Evolutionary conservation across 176 grass and related monocot species (phyloP), one percentile per base, ranked within the genome.

Genomic region (Rhynchospora pubera): DNA sequence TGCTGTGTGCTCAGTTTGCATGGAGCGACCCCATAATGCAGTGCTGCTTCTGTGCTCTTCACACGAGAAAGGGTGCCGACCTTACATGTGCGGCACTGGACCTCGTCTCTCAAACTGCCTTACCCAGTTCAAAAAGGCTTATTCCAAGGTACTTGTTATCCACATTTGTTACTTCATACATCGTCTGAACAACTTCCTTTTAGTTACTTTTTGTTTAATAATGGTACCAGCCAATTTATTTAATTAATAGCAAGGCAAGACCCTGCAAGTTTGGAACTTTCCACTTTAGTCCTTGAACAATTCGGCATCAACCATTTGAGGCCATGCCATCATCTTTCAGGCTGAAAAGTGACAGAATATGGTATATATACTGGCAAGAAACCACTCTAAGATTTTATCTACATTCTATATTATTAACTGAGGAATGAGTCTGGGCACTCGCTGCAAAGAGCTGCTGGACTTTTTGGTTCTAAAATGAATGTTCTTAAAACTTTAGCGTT

Each of bases 1-100:
- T 68, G 92, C 84, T 57, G 86, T 78, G 30, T 98, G 95, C 79
- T 85, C 95, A 28, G 93, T 98, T 63, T 98, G 95, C 75, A 83
- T 98, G 85, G 95, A 98, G 84, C 74, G 24, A 24, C 95, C 95
- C 72, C 90, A 98, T 84, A 86, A 88, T 86, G 92, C 90, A 77
- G 92, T 94, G 1, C 89, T 98, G 82, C 95, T 98, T 62, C 87
- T 94, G 58, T 94, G 92, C 62, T 98, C 90, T 61, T 98, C 89
- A 64, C 85, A 98, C 77, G 85, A 84, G 79, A 94, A 94, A 44
- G 92, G 92, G 57, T 98, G 95, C 77, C 90, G 90, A 19, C 90
- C 90, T 57, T 98, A 94, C 75, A 98, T 94, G 95, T 98, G 95
- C 83, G 90, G 72, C 26, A 98, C 92, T 24, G 87, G 85, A 50